A percentile compares a stretch with the other conserved stretches of the same genome.
These are phyloP conservation scores for Falciphora oryzae DNA, from an alignment of 2,329 filamentous ascomycete genomes.

Conservation along the genomic window DNA sequence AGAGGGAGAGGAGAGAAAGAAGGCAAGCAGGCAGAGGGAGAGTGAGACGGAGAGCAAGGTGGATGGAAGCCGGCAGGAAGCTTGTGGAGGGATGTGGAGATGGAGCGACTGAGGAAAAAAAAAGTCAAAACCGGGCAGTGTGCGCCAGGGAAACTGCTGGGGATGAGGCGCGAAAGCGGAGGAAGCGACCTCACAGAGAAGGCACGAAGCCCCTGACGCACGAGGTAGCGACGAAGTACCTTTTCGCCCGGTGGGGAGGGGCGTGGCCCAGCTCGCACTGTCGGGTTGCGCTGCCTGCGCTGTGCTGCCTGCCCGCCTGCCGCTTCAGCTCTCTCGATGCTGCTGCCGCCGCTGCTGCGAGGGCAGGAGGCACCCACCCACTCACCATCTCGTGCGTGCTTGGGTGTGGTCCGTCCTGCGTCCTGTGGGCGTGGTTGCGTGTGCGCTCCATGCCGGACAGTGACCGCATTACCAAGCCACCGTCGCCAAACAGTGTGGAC, in stretches of 20 bases:
- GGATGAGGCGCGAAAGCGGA: slow-evolving; percentile 7
- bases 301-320: too few species aligned
- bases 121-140: slow-evolving; percentile 10
- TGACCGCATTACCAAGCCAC: slow-evolving; percentile 1
- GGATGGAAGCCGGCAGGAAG: slow-evolving; percentile 9
- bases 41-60: slow-evolving; percentile 1
- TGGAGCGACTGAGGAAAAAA: slow-evolving; percentile 4
- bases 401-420: not conserved
- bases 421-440: not conserved
- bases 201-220: not conserved
- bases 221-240: slow-evolving; percentile 1
- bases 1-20: slow-evolving; percentile 4
- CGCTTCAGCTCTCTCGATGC: too few species aligned
- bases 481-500: not conserved
- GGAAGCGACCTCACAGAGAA: not conserved
- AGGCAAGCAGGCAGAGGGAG: not conserved
- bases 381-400: not conserved
- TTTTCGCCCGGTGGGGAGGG: slow-evolving; percentile 1
- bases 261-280: slow-evolving; percentile 1
- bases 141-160: slow-evolving; percentile 6
- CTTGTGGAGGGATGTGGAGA: slow-evolving; percentile 9
- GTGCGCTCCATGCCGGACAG: not conserved
- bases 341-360: too few species aligned
- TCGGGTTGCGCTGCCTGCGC: not conserved
- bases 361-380: too few species aligned